Evolutionary conservation across 2,329 filamentous ascomycete species (phyloP).

Genomic region (Cladosporium velox): DNA sequence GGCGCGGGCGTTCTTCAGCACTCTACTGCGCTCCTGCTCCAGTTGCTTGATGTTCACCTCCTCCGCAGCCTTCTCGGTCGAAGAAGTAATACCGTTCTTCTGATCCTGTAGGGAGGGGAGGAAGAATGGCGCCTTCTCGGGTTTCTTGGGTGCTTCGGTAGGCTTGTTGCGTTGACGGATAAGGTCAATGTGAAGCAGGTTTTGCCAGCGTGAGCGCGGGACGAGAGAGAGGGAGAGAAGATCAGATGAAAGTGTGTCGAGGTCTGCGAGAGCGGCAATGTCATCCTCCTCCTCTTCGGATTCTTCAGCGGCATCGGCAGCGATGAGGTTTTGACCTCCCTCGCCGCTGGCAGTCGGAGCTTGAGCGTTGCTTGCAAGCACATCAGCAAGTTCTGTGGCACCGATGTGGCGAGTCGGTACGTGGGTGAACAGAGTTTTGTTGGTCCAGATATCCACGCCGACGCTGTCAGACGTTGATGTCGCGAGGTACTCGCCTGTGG

Average conservation of each 20-base stretch:
- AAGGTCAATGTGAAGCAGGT: slow-evolving; percentile 83
- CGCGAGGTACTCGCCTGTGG: slow-evolving; percentile 90
- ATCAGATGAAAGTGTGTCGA: slow-evolving; percentile 63
- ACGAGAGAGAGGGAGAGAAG: slow-evolving; percentile 88
- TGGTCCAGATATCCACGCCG: slow-evolving; percentile 95
- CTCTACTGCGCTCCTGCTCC: slow-evolving; percentile 36
- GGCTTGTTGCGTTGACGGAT: slow-evolving; percentile 94
- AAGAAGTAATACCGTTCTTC: slow-evolving; percentile 29
- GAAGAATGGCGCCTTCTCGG: slow-evolving; percentile 96
- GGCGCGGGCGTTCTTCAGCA: slow-evolving; percentile 31
- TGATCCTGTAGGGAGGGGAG: slow-evolving; percentile 64
- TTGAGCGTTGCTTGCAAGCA: slow-evolving; percentile 48
- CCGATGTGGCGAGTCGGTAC: slow-evolving; percentile 83
- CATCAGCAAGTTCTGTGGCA: slow-evolving; percentile 68
- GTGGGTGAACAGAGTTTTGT: slow-evolving; percentile 86
- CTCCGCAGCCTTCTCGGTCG: slow-evolving; percentile 26
- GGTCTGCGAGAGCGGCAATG: slow-evolving; percentile 52
- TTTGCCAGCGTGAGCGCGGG: slow-evolving; percentile 91
- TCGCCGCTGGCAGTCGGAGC: slow-evolving; percentile 78
- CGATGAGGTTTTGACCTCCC: slow-evolving; percentile 72
- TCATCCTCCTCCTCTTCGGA: slow-evolving; percentile 52
- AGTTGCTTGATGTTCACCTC: slow-evolving; percentile 36
- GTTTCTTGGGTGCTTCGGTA: slow-evolving; percentile 83
- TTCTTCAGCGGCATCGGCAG: slow-evolving; percentile 69
- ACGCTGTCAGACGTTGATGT: slow-evolving; percentile 79